Percentiles rank a stretch among this genome's conserved stretches.
Evolutionary conservation across 768 basidiomycete genomes (phyloP).

Genomic region (Psilocybe sp.): DNA sequence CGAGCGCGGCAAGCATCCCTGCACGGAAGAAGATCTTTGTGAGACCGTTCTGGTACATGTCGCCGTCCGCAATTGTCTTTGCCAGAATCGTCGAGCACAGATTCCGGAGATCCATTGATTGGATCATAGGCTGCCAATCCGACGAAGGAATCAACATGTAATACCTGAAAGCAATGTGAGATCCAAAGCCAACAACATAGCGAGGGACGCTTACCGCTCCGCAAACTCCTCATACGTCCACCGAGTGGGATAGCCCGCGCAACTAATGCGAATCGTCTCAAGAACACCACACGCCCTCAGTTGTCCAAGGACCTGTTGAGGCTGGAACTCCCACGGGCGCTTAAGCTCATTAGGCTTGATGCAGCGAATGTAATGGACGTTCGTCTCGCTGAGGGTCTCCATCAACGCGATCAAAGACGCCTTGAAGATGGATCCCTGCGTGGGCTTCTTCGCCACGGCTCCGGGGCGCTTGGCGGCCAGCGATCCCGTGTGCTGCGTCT

Average conservation of each 20-base stretch:
- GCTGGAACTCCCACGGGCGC: slow-evolving; percentile 94
- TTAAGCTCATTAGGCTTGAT: slow-evolving; percentile 99
- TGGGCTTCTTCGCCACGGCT: slow-evolving; percentile 82
- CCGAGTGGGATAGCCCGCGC: slow-evolving; percentile 96
- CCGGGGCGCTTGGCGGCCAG: slow-evolving; percentile 58
- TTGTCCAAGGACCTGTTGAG: slow-evolving; percentile 93
- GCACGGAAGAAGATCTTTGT: slow-evolving; percentile 99
- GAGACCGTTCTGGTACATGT: slow-evolving; percentile 95
- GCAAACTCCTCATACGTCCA: slow-evolving; percentile 99
- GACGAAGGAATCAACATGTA: slow-evolving; percentile 93
- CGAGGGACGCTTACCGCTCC: slow-evolving; percentile 65
- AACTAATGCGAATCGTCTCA: slow-evolving; percentile 97
- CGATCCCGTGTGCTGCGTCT: slow-evolving; percentile 31
- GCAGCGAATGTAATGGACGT: slow-evolving; percentile 98
- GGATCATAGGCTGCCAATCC: slow-evolving; percentile 85
- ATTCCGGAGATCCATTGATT: slow-evolving; percentile 70
- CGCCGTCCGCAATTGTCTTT: slow-evolving; percentile 85
- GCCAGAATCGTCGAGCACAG: slow-evolving; percentile 85
- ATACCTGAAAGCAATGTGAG: slow-evolving; percentile 53
- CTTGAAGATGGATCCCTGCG: slow-evolving; percentile 98
- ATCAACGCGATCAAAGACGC: slow-evolving; percentile 89
- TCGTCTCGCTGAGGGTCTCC: slow-evolving; percentile 96
- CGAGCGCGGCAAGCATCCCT: slow-evolving; percentile 95
- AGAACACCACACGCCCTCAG: slow-evolving; percentile 97
- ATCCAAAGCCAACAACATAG: not conserved